Evolutionary conservation across 768 basidiomycete species (phyloP).

Genomic region (Collybia sordida): DNA sequence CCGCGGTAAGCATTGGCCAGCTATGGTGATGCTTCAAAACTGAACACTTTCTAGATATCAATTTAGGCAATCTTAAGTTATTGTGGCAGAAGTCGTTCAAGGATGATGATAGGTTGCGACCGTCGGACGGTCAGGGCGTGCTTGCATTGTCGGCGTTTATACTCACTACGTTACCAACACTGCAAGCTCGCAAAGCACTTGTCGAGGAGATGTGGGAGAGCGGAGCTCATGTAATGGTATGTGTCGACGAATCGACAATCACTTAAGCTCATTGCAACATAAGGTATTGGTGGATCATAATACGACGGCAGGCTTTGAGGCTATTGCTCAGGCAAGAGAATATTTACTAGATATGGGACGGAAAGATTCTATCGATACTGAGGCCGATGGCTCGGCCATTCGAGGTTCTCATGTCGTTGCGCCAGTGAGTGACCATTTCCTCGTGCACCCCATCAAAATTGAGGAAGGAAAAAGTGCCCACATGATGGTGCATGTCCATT

Average conservation of each 20-base stretch:
- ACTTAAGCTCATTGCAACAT: slow-evolving; percentile 3
- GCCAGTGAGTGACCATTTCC: slow-evolving; percentile 55
- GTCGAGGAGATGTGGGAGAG: slow-evolving; percentile 91
- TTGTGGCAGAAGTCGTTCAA: slow-evolving; percentile 61
- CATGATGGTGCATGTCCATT: slow-evolving; percentile 88
- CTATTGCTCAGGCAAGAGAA: slow-evolving; percentile 76
- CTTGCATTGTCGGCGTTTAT: slow-evolving; percentile 86
- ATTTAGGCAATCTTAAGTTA: slow-evolving; percentile 42
- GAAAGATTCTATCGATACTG: slow-evolving; percentile 53
- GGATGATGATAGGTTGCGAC: slow-evolving; percentile 41
- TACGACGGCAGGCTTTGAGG: slow-evolving; percentile 71
- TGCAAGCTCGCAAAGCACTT: slow-evolving; percentile 59
- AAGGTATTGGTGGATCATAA: slow-evolving; percentile 89
- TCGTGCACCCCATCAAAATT: slow-evolving; percentile 1
- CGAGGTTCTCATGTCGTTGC: slow-evolving; percentile 83
- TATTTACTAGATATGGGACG: slow-evolving; percentile 64
- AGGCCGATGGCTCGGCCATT: slow-evolving; percentile 30
- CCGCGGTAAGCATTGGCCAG: slow-evolving; percentile 38
- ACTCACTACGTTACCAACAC: slow-evolving; percentile 68
- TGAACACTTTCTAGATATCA: slow-evolving; percentile 35
- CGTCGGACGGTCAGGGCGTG: slow-evolving; percentile 44
- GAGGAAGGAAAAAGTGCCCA: slow-evolving; percentile 61
- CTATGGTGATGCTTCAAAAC: background rate
- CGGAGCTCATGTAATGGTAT: slow-evolving; percentile 80
- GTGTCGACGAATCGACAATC: slow-evolving; percentile 12